Evolutionary conservation across 345 rosid genomes (phyloP).

Genomic region (Conringia planisiliqua): DNA sequence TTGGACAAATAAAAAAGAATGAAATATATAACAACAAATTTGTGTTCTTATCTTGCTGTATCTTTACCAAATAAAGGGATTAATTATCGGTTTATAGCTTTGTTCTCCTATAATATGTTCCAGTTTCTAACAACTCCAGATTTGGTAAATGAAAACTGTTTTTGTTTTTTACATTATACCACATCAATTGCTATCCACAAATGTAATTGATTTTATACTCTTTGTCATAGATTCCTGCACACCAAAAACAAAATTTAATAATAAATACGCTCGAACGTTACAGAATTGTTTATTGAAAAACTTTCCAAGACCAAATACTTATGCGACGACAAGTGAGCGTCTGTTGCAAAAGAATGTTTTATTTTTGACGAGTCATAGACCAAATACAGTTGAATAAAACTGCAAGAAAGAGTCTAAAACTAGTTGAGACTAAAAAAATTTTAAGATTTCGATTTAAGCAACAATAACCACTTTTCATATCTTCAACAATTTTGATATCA

Average conservation of each 20-base stretch:
- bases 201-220: not conserved
- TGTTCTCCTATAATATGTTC: not conserved
- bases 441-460: not conserved
- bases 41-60: slow-evolving; percentile 11
- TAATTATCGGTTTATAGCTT: not conserved
- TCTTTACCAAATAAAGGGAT: slow-evolving; percentile 6
- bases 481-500: not conserved
- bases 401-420: not conserved
- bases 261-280: not conserved
- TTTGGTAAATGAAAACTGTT: not conserved
- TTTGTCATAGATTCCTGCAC: not conserved
- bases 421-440: not conserved
- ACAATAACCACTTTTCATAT: not conserved
- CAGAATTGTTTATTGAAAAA: not conserved
- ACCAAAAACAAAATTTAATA: not conserved
- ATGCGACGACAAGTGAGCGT: not conserved
- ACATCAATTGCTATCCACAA: not conserved
- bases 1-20: not conserved
- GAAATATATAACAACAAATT: not conserved
- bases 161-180: not conserved
- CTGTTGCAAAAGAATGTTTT: not conserved
- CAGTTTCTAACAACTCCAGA: not conserved
- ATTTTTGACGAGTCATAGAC: not conserved
- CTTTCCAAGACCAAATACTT: not conserved
- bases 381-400: not conserved